Percentiles rank a stretch among this genome's conserved stretches.
Evolutionary conservation across 768 basidiomycete genomes (phyloP).

Genomic region (Chalciporus piperatus): DNA sequence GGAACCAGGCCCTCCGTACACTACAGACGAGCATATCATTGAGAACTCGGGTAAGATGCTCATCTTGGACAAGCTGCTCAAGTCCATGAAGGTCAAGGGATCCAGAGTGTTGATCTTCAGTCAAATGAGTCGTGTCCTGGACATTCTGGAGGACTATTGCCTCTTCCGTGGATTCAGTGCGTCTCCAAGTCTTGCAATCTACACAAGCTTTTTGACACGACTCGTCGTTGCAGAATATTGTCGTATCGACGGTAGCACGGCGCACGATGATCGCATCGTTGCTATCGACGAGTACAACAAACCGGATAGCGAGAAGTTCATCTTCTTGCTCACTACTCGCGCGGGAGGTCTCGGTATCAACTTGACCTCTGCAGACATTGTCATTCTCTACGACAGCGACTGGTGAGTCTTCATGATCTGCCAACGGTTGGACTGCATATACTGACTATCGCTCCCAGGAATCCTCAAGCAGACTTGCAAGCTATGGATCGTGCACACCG

Average conservation of each 20-base stretch:
- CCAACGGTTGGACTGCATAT: background rate
- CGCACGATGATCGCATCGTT: conserved; percentile 92
- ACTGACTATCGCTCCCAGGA: conserved; percentile 50
- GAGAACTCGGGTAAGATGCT: conserved; percentile 97
- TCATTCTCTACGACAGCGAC: conserved; percentile 94
- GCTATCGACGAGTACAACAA: conserved; percentile 99
- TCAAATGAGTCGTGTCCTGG: conserved; percentile 97
- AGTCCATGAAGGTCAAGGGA: conserved; percentile 87
- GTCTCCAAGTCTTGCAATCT: conserved; percentile 27
- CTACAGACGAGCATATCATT: conserved; percentile 94
- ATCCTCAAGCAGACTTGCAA: conserved; percentile 97
- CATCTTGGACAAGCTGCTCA: conserved; percentile 90
- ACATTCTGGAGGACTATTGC: conserved; percentile 97
- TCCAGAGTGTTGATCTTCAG: conserved; percentile 96
- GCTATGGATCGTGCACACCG: conserved; percentile 98
- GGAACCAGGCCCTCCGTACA: conserved; percentile 98
- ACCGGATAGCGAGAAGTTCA: conserved; percentile 90
- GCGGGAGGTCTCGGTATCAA: conserved; percentile 98
- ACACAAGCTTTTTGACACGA: conserved; percentile 3
- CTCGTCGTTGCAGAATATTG: conserved; percentile 69
- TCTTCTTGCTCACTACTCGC: conserved; percentile 94
- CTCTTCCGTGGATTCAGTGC: conserved; percentile 84
- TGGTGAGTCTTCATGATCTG: conserved; percentile 53
- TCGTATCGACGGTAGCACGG: conserved; percentile 93
- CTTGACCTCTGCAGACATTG: conserved; percentile 90